Evolutionary conservation across 352 stramenopile genomes (phyloP), one percentile per base, ranked within the genome.

Genomic region (Phytopythium ostracodes): DNA sequence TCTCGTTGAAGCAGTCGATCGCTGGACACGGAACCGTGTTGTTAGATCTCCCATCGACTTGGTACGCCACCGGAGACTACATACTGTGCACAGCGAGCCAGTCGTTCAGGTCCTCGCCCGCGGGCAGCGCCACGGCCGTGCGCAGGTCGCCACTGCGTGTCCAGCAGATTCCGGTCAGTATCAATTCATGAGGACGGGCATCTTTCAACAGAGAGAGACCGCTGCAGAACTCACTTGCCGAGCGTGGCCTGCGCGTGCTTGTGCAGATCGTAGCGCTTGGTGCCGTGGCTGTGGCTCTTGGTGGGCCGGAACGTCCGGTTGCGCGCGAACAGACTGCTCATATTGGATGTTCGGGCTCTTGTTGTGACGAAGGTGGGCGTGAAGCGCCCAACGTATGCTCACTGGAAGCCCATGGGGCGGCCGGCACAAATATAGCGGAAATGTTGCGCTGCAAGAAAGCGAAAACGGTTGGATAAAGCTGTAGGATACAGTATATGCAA

Each of bases 1-100:
- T 88, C 72, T 98, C 91, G 63, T 98, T 98, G 75, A 96, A 98
- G 64, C 97, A 97, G 67, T 98, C 93, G 25, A 98, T 89, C 25
- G 89, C 89, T 97, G 47, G 24, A 22, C 49, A 40, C 11, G 40
- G 27, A 54, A 18, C 53, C 33, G 11, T 67, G 62, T 31, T 18
- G 52, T 58, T 46, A 46, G 42, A 43, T 43, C 11, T 10, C 31
- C 31, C 9, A 9, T 4, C 31, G 31, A 36, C 31, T 38, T 38
- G 7, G 14, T 38, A 38, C 33, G n/a, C n/a, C 7, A 11, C 33
- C 33, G 14, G 25, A 14, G 24, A 11, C 42, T 18, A 66, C 77
- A 25, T 71, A 92, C 81, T 97, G 72, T 98, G 92, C 2, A 96
- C 88, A 29, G 92, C 91, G 9, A 98, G 79, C 92, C 92, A 98